A percentile compares a stretch with the other conserved stretches of the same genome.
Conservation (phyloP, 2,329 filamentous ascomycete species). For the Hymenoscyphus salicellus region DNA sequence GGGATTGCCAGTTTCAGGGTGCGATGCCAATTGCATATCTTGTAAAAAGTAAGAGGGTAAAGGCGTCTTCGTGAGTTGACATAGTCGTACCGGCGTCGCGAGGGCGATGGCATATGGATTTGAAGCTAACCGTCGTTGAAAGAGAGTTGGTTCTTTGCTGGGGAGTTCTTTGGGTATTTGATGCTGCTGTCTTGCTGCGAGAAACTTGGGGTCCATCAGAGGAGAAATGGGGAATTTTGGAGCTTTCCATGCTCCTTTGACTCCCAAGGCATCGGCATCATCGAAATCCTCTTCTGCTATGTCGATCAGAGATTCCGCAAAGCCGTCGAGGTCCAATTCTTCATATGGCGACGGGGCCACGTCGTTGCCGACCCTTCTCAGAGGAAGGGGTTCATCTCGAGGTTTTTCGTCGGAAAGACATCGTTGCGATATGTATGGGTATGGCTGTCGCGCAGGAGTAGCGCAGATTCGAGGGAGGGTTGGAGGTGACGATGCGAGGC, state of each 20-base stretch:
- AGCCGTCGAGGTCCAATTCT: background rate
- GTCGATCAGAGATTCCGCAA: background rate
- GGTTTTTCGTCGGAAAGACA: background rate
- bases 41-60: slow-evolving; percentile 64
- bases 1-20: slow-evolving; percentile 50
- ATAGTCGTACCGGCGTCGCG: slow-evolving; percentile 57
- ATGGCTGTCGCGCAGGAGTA: background rate
- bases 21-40: slow-evolving; percentile 53
- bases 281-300: background rate
- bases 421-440: background rate
- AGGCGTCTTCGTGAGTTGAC: slow-evolving; percentile 45
- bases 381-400: background rate
- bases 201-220: slow-evolving; percentile 44
- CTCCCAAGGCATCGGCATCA: background rate
- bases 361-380: background rate
- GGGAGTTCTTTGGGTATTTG: slow-evolving; percentile 21
- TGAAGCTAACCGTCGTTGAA: slow-evolving; percentile 56
- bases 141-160: slow-evolving; percentile 35
- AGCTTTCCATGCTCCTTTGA: background rate
- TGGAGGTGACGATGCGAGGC: background rate
- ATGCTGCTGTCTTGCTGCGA: slow-evolving; percentile 36
- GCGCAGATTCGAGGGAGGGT: background rate
- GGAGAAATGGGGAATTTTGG: slow-evolving; percentile 42
- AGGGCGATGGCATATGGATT: slow-evolving; percentile 67
- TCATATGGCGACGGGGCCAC: background rate